These are phyloP conservation scores for Chalciporus sp. DNA, from an alignment of 1,284 basidiomycete species.

Conservation along the genomic window DNA sequence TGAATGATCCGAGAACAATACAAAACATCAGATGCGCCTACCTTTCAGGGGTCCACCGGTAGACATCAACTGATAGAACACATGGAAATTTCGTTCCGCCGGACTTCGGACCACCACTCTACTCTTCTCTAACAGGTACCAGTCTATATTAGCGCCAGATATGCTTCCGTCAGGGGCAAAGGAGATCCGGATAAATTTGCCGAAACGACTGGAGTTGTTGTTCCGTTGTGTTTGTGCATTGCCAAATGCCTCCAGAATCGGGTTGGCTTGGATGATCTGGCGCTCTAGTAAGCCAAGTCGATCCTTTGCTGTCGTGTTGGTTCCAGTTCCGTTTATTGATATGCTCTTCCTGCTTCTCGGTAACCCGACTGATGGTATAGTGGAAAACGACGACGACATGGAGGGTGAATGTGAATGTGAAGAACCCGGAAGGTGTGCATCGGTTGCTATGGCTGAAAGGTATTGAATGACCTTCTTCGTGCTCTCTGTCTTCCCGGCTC, in stretches of 20 bases:
- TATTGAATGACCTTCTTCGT: constrained; percentile 99
- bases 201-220: constrained; percentile 98
- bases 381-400: constrained; percentile 45
- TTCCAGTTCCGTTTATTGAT: constrained; percentile 47
- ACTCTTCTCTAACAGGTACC: constrained; percentile 99
- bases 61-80: constrained; percentile 92
- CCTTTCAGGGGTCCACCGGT: constrained; percentile 69
- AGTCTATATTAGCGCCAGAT: constrained; percentile 97
- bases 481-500: constrained; percentile 99
- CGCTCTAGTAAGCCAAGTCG: constrained; percentile 90
- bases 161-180: constrained; percentile 95
- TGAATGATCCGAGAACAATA: constrained; percentile 5
- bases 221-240: constrained; percentile 99
- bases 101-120: constrained; percentile 88
- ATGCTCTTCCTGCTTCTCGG: constrained; percentile 54
- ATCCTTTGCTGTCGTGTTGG: constrained; percentile 57
- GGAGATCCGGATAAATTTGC: constrained; percentile 97
- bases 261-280: constrained; percentile 98
- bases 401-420: constrained; percentile 64
- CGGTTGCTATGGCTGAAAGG: constrained; percentile 94
- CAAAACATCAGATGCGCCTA: constrained; percentile 31
- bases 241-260: constrained; percentile 97
- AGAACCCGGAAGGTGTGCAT: constrained; percentile 63
- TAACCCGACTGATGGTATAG: constrained; percentile 60
- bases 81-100: constrained; percentile 93